These are phyloP conservation scores for Fistulifera solaris DNA, from an alignment of 108 stramenopile genomes.

Conservation along the genomic window DNA sequence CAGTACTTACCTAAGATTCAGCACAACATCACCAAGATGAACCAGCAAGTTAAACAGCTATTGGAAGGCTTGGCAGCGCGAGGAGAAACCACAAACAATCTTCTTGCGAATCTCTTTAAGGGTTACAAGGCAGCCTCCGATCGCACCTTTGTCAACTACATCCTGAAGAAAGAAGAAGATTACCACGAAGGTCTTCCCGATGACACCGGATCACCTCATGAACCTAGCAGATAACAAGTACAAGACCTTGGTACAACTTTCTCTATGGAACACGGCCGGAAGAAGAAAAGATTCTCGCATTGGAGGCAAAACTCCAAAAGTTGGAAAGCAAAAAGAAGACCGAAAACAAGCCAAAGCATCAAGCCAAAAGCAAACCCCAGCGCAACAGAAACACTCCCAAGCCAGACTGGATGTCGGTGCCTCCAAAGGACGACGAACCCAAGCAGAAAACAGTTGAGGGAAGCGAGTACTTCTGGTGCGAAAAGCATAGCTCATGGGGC, in stretches of 20 bases:
- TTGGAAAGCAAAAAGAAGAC: too few relatives aligned
- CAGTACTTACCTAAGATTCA: background rate
- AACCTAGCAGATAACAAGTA: constrained; percentile 18
- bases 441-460: too few relatives aligned
- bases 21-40: constrained; percentile 18
- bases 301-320: too few relatives aligned
- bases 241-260: constrained; percentile 4
- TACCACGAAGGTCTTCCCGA: constrained; percentile 24
- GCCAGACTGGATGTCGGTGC: too few relatives aligned
- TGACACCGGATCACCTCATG: constrained; percentile 15
- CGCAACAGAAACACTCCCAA: too few relatives aligned
- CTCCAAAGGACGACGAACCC: too few relatives aligned
- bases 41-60: constrained; percentile 13
- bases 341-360: too few relatives aligned
- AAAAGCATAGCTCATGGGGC: too few relatives aligned
- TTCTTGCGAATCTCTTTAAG: constrained; percentile 29
- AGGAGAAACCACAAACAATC: constrained; percentile 9
- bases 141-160: constrained; percentile 13
- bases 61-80: constrained; percentile 11
- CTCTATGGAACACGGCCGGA: constrained; percentile 7
- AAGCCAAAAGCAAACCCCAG: too few relatives aligned
- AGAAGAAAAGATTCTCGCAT: constrained; percentile 21
- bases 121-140: constrained; percentile 13
- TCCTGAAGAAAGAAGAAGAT: constrained; percentile 11
- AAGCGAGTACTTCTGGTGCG: too few relatives aligned